These are phyloP conservation scores for Arthromyces matolae DNA, from an alignment of 768 basidiomycete genomes.

Conservation along the genomic window DNA sequence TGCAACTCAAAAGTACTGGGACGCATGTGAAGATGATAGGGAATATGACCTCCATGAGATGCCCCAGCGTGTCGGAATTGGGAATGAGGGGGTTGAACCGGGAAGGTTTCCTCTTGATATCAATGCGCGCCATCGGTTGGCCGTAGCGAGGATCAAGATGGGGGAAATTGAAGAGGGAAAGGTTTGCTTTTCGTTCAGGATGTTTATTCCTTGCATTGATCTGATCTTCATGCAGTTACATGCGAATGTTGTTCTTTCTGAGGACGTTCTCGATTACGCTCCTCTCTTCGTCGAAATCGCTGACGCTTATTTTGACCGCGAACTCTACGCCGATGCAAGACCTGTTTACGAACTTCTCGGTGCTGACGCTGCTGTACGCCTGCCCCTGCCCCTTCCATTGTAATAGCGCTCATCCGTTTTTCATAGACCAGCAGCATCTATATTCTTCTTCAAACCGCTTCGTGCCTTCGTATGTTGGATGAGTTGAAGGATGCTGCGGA, in stretches of 20 bases:
- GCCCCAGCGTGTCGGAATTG: conserved; percentile 20
- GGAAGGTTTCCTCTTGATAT: conserved; percentile 66
- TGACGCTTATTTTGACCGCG: conserved; percentile 75
- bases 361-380: conserved; percentile 63
- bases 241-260: conserved; percentile 61
- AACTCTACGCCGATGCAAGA: conserved; percentile 74
- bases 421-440: conserved; percentile 69
- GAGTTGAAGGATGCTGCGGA: conserved; percentile 75
- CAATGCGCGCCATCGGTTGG: conserved; percentile 79
- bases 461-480: conserved; percentile 75
- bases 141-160: conserved; percentile 76
- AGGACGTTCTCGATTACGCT: conserved; percentile 75
- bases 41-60: conserved; percentile 67
- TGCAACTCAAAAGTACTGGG: conserved; percentile 71
- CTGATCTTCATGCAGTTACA: conserved; percentile 53
- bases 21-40: conserved; percentile 77
- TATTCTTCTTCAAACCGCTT: conserved; percentile 72
- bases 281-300: conserved; percentile 81
- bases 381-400: neutral
- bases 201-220: neutral
- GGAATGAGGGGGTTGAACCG: conserved; percentile 45
- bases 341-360: conserved; percentile 79
- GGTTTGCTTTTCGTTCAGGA: conserved; percentile 46
- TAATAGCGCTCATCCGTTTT: neutral
- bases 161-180: conserved; percentile 79